These are phyloP conservation scores for Calonectria henricotiae DNA, from an alignment of 2,329 filamentous ascomycete genomes.

Conservation along the genomic window DNA sequence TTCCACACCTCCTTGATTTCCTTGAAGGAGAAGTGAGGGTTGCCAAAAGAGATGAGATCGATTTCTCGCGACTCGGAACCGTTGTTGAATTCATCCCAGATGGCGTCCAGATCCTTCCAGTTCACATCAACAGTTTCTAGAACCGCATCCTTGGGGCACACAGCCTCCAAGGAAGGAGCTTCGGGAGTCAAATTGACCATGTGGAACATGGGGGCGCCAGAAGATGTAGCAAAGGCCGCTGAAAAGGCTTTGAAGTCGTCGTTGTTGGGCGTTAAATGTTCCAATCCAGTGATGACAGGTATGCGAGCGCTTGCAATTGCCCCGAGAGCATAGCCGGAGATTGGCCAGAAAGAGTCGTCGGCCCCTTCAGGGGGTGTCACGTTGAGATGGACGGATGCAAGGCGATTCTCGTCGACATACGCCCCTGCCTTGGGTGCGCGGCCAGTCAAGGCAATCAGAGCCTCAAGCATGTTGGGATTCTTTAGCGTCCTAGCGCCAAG, in stretches of 20 bases:
- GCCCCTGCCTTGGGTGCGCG: slow-evolving; percentile 40
- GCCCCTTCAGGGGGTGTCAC: not conserved
- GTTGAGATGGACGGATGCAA: slow-evolving; percentile 23
- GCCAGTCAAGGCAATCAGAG: slow-evolving; percentile 42
- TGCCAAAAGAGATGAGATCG: slow-evolving; percentile 41
- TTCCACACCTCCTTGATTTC: slow-evolving; percentile 36
- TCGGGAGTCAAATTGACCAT: slow-evolving; percentile 44
- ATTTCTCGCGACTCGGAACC: slow-evolving; percentile 25
- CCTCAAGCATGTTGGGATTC: slow-evolving; percentile 43
- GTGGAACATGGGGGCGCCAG: slow-evolving; percentile 47
- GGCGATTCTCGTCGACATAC: slow-evolving; percentile 37
- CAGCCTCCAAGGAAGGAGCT: slow-evolving; percentile 27
- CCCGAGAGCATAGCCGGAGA: slow-evolving; percentile 43
- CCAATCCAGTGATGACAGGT: slow-evolving; percentile 40
- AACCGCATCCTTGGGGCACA: not conserved
- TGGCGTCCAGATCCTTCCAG: not conserved
- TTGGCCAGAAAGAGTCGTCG: slow-evolving; percentile 44
- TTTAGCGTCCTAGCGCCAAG: slow-evolving; percentile 46
- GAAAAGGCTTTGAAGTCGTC: slow-evolving; percentile 47
- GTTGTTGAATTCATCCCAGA: slow-evolving; percentile 42
- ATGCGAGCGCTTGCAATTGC: slow-evolving; percentile 36
- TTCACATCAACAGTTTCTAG: slow-evolving; percentile 27
- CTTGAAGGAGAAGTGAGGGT: slow-evolving; percentile 43
- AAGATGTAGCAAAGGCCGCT: slow-evolving; percentile 44
- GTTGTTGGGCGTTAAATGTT: slow-evolving; percentile 24